Evolutionary conservation across 2,329 filamentous ascomycete genomes (phyloP).

Genomic region (Samsoniella hepiali): DNA sequence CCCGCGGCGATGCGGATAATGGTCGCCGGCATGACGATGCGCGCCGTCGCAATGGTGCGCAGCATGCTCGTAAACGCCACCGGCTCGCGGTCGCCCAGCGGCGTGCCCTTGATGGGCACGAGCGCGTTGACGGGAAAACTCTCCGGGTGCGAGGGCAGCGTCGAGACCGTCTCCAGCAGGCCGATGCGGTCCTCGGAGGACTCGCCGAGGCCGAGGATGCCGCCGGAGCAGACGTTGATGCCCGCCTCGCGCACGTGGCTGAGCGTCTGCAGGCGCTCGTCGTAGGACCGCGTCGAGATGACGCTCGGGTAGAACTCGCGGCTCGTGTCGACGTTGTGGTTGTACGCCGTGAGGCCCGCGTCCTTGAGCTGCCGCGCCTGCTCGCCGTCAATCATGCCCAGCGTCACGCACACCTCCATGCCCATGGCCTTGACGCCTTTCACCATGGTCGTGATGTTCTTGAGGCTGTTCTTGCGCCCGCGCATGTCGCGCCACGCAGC

Average conservation of each 20-base stretch:
- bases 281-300: constrained; percentile 82
- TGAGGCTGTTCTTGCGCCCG: constrained; percentile 76
- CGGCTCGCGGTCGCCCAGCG: constrained; percentile 69
- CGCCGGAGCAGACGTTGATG: constrained; percentile 86
- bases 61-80: constrained; percentile 76
- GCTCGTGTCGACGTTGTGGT: constrained; percentile 90
- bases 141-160: constrained; percentile 77
- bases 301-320: constrained; percentile 84
- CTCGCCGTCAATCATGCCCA: constrained; percentile 82
- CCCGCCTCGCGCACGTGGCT: constrained; percentile 79
- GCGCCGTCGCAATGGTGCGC: constrained; percentile 78
- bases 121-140: constrained; percentile 89
- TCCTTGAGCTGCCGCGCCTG: constrained; percentile 81
- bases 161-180: constrained; percentile 77
- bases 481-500: constrained; percentile 94
- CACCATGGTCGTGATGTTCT: constrained; percentile 85
- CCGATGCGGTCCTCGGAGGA: constrained; percentile 75
- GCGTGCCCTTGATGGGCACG: constrained; percentile 87
- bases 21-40: constrained; percentile 77
- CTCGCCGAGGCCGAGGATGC: constrained; percentile 83
- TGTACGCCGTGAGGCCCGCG: constrained; percentile 85
- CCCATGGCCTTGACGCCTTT: constrained; percentile 74
- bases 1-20: constrained; percentile 87
- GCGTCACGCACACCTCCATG: constrained; percentile 91
- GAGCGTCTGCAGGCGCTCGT: constrained; percentile 79